Evolutionary conservation across 1,139 yeast genomes (phyloP).

Genomic region (Yamadazyma dushanensis): DNA sequence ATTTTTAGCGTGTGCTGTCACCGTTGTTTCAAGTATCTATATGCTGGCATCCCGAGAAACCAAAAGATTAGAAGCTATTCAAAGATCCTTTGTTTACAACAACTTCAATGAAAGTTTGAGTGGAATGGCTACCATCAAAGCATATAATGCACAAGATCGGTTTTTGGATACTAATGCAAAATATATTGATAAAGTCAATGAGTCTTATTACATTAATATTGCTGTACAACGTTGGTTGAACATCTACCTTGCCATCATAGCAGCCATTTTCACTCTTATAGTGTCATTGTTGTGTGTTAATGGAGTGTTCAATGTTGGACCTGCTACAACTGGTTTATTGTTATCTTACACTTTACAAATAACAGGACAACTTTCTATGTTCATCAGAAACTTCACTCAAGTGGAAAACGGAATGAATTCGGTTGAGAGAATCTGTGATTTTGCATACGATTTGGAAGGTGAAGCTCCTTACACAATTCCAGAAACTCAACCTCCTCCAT

Average conservation of each 20-base stretch:
- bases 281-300: constrained; percentile 65
- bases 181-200: constrained; percentile 65
- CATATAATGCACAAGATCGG: constrained; percentile 53
- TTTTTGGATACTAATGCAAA: constrained; percentile 51
- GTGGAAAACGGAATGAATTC: constrained; percentile 84
- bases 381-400: constrained; percentile 61
- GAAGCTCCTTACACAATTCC: constrained; percentile 48
- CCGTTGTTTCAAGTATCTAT: constrained; percentile 45
- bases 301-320: constrained; percentile 59
- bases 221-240: constrained; percentile 83
- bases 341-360: constrained; percentile 61
- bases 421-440: constrained; percentile 74
- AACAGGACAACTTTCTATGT: constrained; percentile 50
- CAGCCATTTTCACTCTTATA: constrained; percentile 48
- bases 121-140: constrained; percentile 72
- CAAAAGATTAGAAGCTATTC: constrained; percentile 76
- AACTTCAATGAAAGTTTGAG: constrained; percentile 74
- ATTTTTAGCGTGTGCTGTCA: constrained; percentile 32
- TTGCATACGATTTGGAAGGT: constrained; percentile 52
- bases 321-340: constrained; percentile 73
- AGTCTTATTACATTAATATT: constrained; percentile 65
- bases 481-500: constrained; percentile 54
- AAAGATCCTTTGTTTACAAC: constrained; percentile 74
- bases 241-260: constrained; percentile 59
- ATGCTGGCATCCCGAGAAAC: constrained; percentile 75